phyloP scores from a whole-genome alignment of 495 filamentous ascomycete genomes.

The Lepidopterella palustris region DNA sequence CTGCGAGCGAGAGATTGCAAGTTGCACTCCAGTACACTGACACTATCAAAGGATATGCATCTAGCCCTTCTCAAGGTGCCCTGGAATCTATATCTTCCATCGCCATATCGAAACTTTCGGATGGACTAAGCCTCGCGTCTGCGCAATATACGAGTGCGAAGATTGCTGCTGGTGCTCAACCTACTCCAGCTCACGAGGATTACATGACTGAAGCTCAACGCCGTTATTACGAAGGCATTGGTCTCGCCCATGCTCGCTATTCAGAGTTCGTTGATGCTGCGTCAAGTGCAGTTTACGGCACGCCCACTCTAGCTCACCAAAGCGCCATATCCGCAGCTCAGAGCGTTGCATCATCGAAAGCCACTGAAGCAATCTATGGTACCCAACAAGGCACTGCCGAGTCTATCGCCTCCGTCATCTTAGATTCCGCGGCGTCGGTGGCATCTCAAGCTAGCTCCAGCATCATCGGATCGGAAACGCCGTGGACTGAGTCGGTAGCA shows the following conservation, averaged over 20 bases:
- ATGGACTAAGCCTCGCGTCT: constrained; percentile 58
- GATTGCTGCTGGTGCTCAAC: constrained; percentile 51
- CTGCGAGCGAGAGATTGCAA: constrained; percentile 53
- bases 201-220: constrained; percentile 56
- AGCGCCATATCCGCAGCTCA: constrained; percentile 33
- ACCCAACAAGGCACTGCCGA: constrained; percentile 41
- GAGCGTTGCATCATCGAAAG: constrained; percentile 22
- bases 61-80: constrained; percentile 41
- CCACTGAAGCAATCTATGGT: constrained; percentile 36
- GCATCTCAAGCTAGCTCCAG: constrained; percentile 33
- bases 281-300: constrained; percentile 47
- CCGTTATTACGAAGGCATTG: constrained; percentile 71
- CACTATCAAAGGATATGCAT: constrained; percentile 33
- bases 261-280: constrained; percentile 65
- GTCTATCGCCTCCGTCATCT: constrained; percentile 38
- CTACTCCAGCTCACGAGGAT: constrained; percentile 48
- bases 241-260: constrained; percentile 70
- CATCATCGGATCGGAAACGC: constrained; percentile 43
- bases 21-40: constrained; percentile 40
- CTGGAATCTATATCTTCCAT: constrained; percentile 56
- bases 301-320: constrained; percentile 42
- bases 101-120: constrained; percentile 56
- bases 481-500: constrained; percentile 42
- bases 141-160: constrained; percentile 57
- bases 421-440: constrained; percentile 30